Conservation (phyloP, 768 basidiomycete species). For the Tulasnella sp. region DNA sequence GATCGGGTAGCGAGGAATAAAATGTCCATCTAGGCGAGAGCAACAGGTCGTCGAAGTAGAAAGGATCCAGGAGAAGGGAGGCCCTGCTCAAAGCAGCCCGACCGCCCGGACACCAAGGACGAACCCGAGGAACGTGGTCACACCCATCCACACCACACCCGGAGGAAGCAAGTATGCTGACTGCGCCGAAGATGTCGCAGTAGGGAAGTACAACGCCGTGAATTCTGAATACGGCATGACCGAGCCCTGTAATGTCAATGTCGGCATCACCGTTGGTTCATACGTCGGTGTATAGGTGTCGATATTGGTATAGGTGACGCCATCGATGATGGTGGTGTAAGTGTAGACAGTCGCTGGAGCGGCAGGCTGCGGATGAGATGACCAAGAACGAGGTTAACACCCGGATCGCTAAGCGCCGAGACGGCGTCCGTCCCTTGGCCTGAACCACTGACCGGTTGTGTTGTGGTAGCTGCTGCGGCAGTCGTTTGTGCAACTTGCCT, state of each 20-base stretch:
- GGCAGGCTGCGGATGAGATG: not conserved
- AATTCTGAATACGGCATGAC: constrained; percentile 3
- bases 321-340: constrained; percentile 1
- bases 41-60: not conserved
- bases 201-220: not conserved
- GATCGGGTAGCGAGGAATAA: not conserved
- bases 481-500: not conserved
- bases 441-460: not conserved
- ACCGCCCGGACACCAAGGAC: not conserved
- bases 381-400: not conserved
- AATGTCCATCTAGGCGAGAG: not conserved
- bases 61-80: not conserved
- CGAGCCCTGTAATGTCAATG: not conserved
- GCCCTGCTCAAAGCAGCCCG: not conserved
- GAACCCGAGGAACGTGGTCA: not conserved
- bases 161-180: not conserved
- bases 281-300: constrained; percentile 10
- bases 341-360: constrained; percentile 1
- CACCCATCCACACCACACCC: not conserved
- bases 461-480: not conserved
- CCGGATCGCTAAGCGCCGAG: not conserved
- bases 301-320: not conserved
- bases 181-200: not conserved
- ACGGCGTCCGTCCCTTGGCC: not conserved
- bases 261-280: not conserved